phyloP scores from a whole-genome alignment of 2,329 filamentous ascomycete species.

The Ophioceras dolichostomum region DNA sequence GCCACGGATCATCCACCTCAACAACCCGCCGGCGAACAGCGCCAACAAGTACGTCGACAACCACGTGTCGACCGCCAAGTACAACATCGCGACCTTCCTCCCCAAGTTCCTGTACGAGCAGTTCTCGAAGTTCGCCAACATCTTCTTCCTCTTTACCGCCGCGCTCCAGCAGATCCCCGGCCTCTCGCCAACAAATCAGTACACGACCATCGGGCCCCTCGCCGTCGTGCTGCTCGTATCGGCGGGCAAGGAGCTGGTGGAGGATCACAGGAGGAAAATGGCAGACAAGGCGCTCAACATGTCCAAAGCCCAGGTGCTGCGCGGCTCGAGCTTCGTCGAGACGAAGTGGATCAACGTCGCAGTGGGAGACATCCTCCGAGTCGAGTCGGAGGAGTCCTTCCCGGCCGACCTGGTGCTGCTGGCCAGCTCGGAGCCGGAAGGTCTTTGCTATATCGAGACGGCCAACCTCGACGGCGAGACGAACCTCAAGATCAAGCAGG shows the following conservation, averaged over 20 bases:
- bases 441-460: slow-evolving; percentile 96
- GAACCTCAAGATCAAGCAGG: slow-evolving; percentile 98
- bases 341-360: slow-evolving; percentile 89
- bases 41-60: slow-evolving; percentile 90
- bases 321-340: slow-evolving; percentile 73
- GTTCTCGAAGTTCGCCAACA: slow-evolving; percentile 97
- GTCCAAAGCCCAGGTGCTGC: slow-evolving; percentile 71
- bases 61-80: slow-evolving; percentile 94
- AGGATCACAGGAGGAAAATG: slow-evolving; percentile 81
- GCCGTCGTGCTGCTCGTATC: slow-evolving; percentile 86
- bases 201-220: slow-evolving; percentile 93
- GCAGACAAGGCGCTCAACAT: slow-evolving; percentile 82
- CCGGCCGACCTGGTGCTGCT: slow-evolving; percentile 87
- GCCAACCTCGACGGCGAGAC: slow-evolving; percentile 97
- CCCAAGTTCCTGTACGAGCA: slow-evolving; percentile 98
- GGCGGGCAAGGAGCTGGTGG: slow-evolving; percentile 84
- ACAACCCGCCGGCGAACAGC: slow-evolving; percentile 88
- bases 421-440: slow-evolving; percentile 92
- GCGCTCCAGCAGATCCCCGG: slow-evolving; percentile 89
- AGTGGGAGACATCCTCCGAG: slow-evolving; percentile 84
- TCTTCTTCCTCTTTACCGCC: slow-evolving; percentile 98
- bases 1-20: slow-evolving; percentile 85
- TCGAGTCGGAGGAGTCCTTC: slow-evolving; percentile 91
- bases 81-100: slow-evolving; percentile 84
- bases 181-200: slow-evolving; percentile 88